A percentile compares a stretch with the other conserved stretches of the same genome.
Conservation (phyloP, 306 rosid genomes). For the Lathyrus oleraceus region DNA sequence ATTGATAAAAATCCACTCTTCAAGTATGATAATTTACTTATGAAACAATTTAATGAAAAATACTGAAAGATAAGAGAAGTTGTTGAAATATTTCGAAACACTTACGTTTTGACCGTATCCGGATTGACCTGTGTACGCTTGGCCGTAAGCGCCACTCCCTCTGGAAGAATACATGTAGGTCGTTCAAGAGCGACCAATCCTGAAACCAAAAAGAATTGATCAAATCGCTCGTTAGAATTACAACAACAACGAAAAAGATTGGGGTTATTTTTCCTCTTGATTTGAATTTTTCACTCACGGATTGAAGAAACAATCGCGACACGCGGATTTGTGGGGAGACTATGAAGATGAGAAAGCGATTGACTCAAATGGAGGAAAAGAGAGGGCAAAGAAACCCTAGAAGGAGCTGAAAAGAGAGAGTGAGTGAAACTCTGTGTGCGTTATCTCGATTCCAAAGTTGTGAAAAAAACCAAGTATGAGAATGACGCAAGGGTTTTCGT, state of each 20-base stretch:
- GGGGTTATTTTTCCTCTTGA: background rate
- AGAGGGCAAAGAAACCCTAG: conserved; percentile 34
- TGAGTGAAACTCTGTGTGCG: conserved; percentile 3
- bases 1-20: background rate
- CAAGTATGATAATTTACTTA: background rate
- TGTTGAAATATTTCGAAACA: background rate
- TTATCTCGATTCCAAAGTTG: conserved; percentile 18
- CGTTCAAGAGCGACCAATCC: conserved; percentile 32
- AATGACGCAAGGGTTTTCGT: background rate
- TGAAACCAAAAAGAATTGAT: conserved; percentile 24
- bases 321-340: background rate
- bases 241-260: background rate
- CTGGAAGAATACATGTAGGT: conserved; percentile 74
- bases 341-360: background rate
- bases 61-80: background rate
- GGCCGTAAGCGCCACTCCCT: conserved; percentile 83
- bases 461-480: background rate
- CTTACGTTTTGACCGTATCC: conserved; percentile 77
- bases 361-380: background rate
- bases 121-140: conserved; percentile 82
- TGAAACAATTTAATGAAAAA: background rate
- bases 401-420: conserved; percentile 23
- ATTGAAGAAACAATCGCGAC: background rate
- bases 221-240: background rate
- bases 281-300: conserved; percentile 25